phyloP scores from a whole-genome alignment of 257 asterid genomes.

The Rhazya stricta region DNA sequence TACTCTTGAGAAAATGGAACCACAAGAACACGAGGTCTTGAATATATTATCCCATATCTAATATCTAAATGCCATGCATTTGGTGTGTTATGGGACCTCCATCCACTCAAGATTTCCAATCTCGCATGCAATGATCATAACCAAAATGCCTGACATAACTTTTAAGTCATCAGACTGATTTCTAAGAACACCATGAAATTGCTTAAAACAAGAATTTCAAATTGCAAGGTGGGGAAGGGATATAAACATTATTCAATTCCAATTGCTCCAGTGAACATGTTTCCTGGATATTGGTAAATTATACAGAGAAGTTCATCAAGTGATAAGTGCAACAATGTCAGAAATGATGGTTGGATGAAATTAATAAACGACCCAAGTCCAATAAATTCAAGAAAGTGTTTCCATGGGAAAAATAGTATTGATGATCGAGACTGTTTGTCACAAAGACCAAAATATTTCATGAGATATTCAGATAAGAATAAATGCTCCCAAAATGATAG shows the following conservation, averaged over 20 bases:
- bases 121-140: neutral
- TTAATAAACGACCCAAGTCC: neutral
- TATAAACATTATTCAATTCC: neutral
- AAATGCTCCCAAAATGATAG: neutral
- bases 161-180: neutral
- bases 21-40: neutral
- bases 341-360: neutral
- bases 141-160: neutral
- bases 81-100: neutral
- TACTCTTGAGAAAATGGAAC: neutral
- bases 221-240: neutral
- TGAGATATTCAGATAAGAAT: neutral
- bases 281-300: neutral
- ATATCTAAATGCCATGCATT: neutral
- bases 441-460: neutral
- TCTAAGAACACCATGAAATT: neutral
- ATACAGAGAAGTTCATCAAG: neutral
- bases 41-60: neutral
- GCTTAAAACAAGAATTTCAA: neutral
- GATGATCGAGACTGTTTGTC: neutral
- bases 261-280: neutral
- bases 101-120: neutral
- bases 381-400: neutral
- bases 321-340: neutral
- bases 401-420: neutral